Base-by-base conservation (phyloP, 2,329 filamentous ascomycete species). In the Trichoderma polysporum region DNA sequence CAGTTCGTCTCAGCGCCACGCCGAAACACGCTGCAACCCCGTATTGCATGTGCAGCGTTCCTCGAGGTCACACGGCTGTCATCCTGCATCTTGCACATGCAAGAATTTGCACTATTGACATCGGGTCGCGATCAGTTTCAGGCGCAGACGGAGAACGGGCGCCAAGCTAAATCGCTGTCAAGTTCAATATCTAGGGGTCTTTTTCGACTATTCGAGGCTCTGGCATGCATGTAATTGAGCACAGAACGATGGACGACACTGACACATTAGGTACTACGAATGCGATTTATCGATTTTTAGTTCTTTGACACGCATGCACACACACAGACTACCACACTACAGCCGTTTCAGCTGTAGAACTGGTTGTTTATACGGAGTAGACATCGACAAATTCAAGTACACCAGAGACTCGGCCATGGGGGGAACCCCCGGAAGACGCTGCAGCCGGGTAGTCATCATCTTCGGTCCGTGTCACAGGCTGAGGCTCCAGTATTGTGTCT, bases 1-100 rank as follows among this genome's bases (percentile, higher is more conserved):
- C 45, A 31, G 53, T 59, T 57, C 63, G 63, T 66, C 54, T 66
- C 63, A 66, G 54, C 31, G 63, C 63, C 33, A 52, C 47, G 31
- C 54, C 63, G 63, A 66, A 66, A 66, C 63, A 60, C 54, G 53
- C 52, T 5, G 33, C 45, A 39, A 35, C 63, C 53, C 53, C 63
- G n/a, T 25, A 35, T 33, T 47, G 35, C 61, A 56, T 54, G 57
- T 53, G 37, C 49, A 12, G 39, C 39, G 41, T 33, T 54, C 54
- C 62, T 41, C 27, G 41, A 49, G 53, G 62, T 50, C 25, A 35
- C 52, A 37, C 25, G 50, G 50, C 25, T 53, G 50, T 17, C 25
- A 45, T 22, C 17, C 33, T 53, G 59, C 47, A 25, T 53, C 22
- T 62, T 52, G 25, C 33, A 31, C 25, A 25, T 35, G 47, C 25